Conservation (phyloP, 2,329 filamentous ascomycete genomes). For the Cytospora schulzeri region DNA sequence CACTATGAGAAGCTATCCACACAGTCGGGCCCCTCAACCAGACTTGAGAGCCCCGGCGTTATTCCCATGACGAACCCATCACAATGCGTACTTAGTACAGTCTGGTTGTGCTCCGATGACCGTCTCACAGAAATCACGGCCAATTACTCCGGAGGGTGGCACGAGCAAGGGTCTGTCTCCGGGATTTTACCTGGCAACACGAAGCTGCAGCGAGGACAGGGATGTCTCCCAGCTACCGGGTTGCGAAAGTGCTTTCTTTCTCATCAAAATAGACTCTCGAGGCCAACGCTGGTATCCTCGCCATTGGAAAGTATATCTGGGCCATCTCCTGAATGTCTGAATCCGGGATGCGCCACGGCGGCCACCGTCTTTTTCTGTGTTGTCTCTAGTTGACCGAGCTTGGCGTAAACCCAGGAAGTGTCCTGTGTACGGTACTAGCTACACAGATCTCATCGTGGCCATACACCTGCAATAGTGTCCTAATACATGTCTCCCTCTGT, state of each 20-base stretch:
- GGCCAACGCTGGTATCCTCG: constrained; percentile 6
- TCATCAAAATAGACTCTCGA: constrained; percentile 2
- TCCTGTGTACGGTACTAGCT: constrained; percentile 17
- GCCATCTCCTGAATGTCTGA: constrained; percentile 12
- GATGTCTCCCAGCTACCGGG: constrained; percentile 17
- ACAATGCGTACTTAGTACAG: background rate
- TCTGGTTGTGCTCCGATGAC: constrained; percentile 1
- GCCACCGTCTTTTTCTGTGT: constrained; percentile 9
- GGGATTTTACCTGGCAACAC: constrained; percentile 22
- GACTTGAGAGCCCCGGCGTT: constrained; percentile 1
- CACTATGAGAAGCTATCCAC: constrained; percentile 4
- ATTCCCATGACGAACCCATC: background rate
- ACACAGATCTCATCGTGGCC: constrained; percentile 15
- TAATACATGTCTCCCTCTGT: constrained; percentile 21
- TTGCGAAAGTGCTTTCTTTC: constrained; percentile 22
- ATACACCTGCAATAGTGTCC: constrained; percentile 15
- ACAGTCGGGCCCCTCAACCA: constrained; percentile 4
- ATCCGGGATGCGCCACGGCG: constrained; percentile 22
- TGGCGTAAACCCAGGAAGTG: constrained; percentile 16
- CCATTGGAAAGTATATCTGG: constrained; percentile 4
- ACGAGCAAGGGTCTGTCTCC: constrained; percentile 24
- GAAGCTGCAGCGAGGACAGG: constrained; percentile 19
- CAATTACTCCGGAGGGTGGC: constrained; percentile 23
- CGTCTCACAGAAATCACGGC: constrained; percentile 13
- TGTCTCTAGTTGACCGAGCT: constrained; percentile 8